A percentile compares a stretch with the other conserved stretches of the same genome.
Evolutionary conservation across 1,284 basidiomycete genomes (phyloP).

Genomic region (Apiotrichum porosum): DNA sequence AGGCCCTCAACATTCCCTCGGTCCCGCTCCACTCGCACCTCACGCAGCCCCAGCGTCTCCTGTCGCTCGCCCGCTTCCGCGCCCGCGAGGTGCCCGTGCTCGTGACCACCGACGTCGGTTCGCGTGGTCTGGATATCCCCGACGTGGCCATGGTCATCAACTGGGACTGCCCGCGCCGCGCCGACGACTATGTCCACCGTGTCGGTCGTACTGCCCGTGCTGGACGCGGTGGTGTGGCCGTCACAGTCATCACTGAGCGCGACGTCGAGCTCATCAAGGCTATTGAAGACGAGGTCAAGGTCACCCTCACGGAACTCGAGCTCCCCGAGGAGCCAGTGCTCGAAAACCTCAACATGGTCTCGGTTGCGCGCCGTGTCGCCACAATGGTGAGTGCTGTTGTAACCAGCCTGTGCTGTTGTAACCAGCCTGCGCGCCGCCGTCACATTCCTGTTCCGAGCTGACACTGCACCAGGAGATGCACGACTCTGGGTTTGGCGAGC

Average conservation of each 20-base stretch:
- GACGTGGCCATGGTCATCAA: conserved; percentile 94
- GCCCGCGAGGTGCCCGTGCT: conserved; percentile 83
- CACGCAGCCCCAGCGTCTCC: conserved; percentile 76
- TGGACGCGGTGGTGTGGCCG: conserved; percentile 80
- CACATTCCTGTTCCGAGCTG: too few species aligned
- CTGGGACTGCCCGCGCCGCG: conserved; percentile 77
- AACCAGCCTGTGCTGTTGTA: too few species aligned
- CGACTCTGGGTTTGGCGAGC: conserved; percentile 82
- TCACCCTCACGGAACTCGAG: conserved; percentile 66
- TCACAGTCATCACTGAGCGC: conserved; percentile 91
- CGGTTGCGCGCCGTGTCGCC: conserved; percentile 86
- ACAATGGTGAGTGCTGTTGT: conserved; percentile 70
- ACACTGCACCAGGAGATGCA: conserved; percentile 87
- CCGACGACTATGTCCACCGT: conserved; percentile 58
- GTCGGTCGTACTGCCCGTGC: conserved; percentile 83
- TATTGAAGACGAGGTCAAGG: conserved; percentile 67
- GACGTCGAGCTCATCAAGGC: conserved; percentile 79
- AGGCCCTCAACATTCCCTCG: conserved; percentile 72
- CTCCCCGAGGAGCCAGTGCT: conserved; percentile 78
- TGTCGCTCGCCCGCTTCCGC: conserved; percentile 80
- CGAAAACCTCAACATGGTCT: conserved; percentile 79
- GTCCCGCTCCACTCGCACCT: conserved; percentile 90
- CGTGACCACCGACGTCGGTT: conserved; percentile 91
- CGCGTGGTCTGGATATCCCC: conserved; percentile 88
- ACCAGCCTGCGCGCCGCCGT: too few species aligned